Conservation (phyloP, 345 rosid genomes). For the Carallia pectinifolia region DNA sequence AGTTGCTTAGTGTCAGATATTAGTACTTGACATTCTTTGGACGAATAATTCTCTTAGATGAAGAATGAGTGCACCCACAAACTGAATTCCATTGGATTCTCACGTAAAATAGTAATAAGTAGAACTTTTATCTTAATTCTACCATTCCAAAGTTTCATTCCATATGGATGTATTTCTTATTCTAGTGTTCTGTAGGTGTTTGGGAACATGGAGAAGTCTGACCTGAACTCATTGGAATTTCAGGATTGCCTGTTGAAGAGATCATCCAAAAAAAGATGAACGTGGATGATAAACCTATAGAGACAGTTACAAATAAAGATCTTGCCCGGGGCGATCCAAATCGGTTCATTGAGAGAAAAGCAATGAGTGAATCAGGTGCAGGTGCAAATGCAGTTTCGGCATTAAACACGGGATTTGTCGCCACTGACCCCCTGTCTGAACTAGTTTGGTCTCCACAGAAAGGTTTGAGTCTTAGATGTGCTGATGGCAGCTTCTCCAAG, state of each 20-base stretch:
- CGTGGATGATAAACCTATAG: constrained; percentile 44
- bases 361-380: constrained; percentile 57
- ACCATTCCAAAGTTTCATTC: not conserved
- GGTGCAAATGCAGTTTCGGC: constrained; percentile 86
- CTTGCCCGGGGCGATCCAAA: constrained; percentile 42
- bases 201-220: constrained; percentile 25
- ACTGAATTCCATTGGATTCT: not conserved
- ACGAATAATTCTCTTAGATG: no score
- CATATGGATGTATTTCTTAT: not conserved
- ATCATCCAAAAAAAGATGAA: constrained; percentile 47
- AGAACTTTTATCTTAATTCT: no score
- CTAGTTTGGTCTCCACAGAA: constrained; percentile 89
- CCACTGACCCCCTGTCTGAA: constrained; percentile 65
- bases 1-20: no score
- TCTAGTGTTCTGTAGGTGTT: constrained; percentile 8
- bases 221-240: constrained; percentile 22
- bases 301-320: constrained; percentile 39
- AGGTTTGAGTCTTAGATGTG: constrained; percentile 72
- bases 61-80: not conserved
- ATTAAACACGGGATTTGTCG: constrained; percentile 43
- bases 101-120: not conserved
- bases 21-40: no score
- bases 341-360: constrained; percentile 31
- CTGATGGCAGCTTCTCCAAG: constrained; percentile 57
- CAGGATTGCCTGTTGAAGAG: constrained; percentile 29